Evolutionary conservation across 495 filamentous ascomycete genomes (phyloP), one percentile per base, ranked within the genome.

Genomic region (Penicillium turbatum): DNA sequence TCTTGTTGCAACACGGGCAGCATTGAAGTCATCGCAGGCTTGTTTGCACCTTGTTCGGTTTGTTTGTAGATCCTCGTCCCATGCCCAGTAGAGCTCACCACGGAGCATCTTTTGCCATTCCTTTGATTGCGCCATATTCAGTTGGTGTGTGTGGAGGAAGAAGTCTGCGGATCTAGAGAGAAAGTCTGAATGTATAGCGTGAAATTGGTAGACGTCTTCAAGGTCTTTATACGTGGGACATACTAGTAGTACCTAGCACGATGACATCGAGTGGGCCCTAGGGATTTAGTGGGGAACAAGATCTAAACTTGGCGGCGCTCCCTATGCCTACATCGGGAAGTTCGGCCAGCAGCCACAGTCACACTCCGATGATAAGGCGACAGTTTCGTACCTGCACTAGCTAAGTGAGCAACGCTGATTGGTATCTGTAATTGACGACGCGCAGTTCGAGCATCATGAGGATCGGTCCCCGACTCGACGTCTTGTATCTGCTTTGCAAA

Each of bases 21-120:
- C 72, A 68, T 88, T 91, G 70, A 83, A 89, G 8, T 68, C 66
- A 8, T 74, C 57, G 53, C 76, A 83, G 1, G 87, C 86, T 4
- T 69, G 53, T 31, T 76, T 76, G 64, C 85, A 87, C 12, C 81
- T 71, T 4, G 67, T 64, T 1, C 89, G 79, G 19, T 79, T 85
- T 0, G 71, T 75, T 34, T 78, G 65, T 1, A 82, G 71, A 49
- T 78, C 74, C 11, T 76, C 77, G 32, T 75, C 72, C 65, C 79
- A 78, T 16, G 79, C 79, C 66, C 74, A 68, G 53, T 74, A 75
- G 11, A 72, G 61, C 54, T 73, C 72, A 2, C 70, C 70, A 13
- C 64, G 67, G 19, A 69, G 57, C 65, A 71, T 70, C 36, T 69
- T 70, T 24, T 66, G 52, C 66, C 68, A 68, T 60, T 72, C 70